Percentiles rank a stretch among this genome's conserved stretches.
Evolutionary conservation across 2,329 filamentous ascomycete species (phyloP).

Genomic region (Alternaria atra): DNA sequence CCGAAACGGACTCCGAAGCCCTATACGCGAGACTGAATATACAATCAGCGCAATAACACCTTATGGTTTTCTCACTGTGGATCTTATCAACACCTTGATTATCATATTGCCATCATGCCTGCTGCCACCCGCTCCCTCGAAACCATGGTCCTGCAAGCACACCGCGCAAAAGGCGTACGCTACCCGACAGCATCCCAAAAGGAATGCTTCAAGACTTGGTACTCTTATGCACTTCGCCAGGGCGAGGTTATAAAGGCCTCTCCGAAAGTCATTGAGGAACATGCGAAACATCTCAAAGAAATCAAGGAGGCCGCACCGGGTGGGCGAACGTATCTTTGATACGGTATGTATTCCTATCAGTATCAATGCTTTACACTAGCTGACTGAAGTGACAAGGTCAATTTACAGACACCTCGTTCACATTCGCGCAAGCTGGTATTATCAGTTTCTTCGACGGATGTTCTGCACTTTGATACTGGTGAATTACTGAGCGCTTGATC

Average conservation of each 20-base stretch:
- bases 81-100: background rate
- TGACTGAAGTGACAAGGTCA: background rate
- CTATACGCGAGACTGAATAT: no score
- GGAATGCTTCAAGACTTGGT: constrained; percentile 50
- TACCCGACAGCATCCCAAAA: constrained; percentile 43
- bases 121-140: constrained; percentile 42
- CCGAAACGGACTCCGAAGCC: background rate
- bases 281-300: constrained; percentile 35
- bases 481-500: background rate
- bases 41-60: no score
- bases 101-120: constrained; percentile 30
- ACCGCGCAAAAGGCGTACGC: constrained; percentile 47
- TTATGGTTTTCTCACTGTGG: no score
- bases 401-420: background rate
- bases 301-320: constrained; percentile 36
- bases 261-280: constrained; percentile 31
- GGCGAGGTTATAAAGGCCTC: constrained; percentile 33
- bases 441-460: no score
- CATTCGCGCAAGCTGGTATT: background rate
- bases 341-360: background rate
- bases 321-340: constrained; percentile 44
- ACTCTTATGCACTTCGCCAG: constrained; percentile 43
- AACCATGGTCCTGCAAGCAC: constrained; percentile 44
- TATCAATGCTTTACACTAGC: background rate
- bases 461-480: background rate